Base-by-base conservation (phyloP, 306 rosid genomes). In the Macrotyloma uniflorum region DNA sequence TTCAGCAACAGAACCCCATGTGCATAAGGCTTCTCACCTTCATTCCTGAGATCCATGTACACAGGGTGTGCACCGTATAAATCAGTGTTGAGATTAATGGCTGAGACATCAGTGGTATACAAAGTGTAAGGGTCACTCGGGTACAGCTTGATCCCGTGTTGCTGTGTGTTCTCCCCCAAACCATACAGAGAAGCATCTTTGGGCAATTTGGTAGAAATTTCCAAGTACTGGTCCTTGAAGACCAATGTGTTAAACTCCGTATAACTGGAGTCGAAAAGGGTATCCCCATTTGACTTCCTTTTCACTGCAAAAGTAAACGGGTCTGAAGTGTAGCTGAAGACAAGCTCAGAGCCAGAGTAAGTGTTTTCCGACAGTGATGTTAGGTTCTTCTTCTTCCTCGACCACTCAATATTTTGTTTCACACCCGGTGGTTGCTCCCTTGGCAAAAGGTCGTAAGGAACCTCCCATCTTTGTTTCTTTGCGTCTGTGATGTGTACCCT, bases 211-310 rank as follows among this genome's bases (percentile, higher is more conserved):
- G 96, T 92, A 5, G 97, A 90, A 66, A 94, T 90, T 84, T 94
- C 97, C 2, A 94, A 83, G 74, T 94, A 90, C 74, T 94, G 96
- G 78, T 94, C 98, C 79, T 94, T 94, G 64, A 92, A 90, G n/a
- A 92, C 94, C 85, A 94, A 2, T 30, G 75, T 43, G 2, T 87
- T 80, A 75, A 82, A 84, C 1, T 83, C 77, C 4, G 66, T 78
- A 8, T 86, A 85, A 74, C 79, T 88, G 0, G 94, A 66, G 75
- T 94, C 82, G 85, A 94, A 94, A 6, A 92, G 90, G 35, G 88
- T 78, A 54, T 92, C 90, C 13, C 94, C 96, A 46, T 92, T 91
- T 1, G 97, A 85, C 51, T 88, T 92, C 45, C 98, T 89, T 82
- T 79, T 89, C 69, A 94, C 95, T 1, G 61, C 67, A 70, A 94